phyloP scores from a whole-genome alignment of 1,139 yeast species.

The Taphrina flavorubra region DNA sequence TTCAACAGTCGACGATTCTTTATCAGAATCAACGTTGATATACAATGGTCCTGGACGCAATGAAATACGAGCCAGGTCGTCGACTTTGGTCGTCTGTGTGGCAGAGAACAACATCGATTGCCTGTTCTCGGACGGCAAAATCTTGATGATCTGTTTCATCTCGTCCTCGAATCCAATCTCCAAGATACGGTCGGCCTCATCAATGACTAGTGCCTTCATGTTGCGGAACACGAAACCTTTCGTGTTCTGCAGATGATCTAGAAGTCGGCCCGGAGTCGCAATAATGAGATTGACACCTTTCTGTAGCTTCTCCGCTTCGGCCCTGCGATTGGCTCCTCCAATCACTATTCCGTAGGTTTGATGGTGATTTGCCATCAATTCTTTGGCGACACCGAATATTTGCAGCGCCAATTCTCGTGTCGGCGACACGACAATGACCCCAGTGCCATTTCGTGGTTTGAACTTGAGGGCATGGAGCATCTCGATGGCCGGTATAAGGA shows the following conservation, averaged over 20 bases:
- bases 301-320: constrained; percentile 89
- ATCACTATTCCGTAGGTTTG: constrained; percentile 96
- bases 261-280: constrained; percentile 96
- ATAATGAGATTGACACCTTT: constrained; percentile 92
- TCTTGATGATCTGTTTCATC: constrained; percentile 94
- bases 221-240: constrained; percentile 92
- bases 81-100: constrained; percentile 97
- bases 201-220: constrained; percentile 89
- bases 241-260: constrained; percentile 96
- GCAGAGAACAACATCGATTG: constrained; percentile 98
- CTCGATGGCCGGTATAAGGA: constrained; percentile 92
- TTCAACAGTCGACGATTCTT: constrained; percentile 82
- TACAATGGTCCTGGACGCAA: constrained; percentile 93
- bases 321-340: constrained; percentile 98
- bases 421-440: constrained; percentile 84
- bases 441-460: constrained; percentile 92
- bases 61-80: constrained; percentile 95
- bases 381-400: constrained; percentile 95
- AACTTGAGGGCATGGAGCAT: constrained; percentile 83
- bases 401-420: constrained; percentile 94
- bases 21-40: constrained; percentile 80
- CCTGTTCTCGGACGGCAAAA: constrained; percentile 90
- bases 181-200: constrained; percentile 87
- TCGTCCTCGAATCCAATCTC: constrained; percentile 98
- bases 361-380: constrained; percentile 84